A percentile compares a stretch with the other conserved stretches of the same genome.
Conservation (phyloP, 2,329 filamentous ascomycete species). For the Shiraia bambusicola region DNA sequence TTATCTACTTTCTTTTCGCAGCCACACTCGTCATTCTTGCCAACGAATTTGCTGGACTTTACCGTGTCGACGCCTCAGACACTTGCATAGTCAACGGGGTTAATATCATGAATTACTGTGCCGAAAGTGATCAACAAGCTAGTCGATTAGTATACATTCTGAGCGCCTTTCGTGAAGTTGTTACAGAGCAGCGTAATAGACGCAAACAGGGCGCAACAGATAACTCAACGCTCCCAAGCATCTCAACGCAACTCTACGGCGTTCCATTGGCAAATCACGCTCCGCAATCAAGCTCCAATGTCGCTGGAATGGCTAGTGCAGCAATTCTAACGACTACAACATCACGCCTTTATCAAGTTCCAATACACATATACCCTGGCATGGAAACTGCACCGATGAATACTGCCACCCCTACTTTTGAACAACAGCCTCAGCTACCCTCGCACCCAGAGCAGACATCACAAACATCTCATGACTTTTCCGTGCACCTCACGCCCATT, state of each 20-base stretch:
- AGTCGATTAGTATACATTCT: constrained; percentile 43
- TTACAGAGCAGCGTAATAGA: constrained; percentile 32
- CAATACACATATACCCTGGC: constrained; percentile 41
- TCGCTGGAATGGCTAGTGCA: constrained; percentile 5
- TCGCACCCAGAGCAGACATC: constrained; percentile 6
- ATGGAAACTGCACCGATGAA: constrained; percentile 32
- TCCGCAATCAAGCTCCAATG: constrained; percentile 7
- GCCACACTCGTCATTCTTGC: constrained; percentile 44
- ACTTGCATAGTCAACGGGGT: constrained; percentile 43
- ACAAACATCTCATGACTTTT: constrained; percentile 22
- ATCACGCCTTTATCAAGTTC: constrained; percentile 35
- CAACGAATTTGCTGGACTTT: constrained; percentile 44
- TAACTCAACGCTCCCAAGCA: constrained; percentile 31
- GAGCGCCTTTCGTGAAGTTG: constrained; percentile 42
- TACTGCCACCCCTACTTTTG: constrained; percentile 7
- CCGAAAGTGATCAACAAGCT: constrained; percentile 45
- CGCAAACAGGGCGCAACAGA: constrained; percentile 28
- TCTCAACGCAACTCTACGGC: constrained; percentile 39
- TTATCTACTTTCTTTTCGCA: constrained; percentile 48
- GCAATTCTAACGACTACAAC: constrained; percentile 19
- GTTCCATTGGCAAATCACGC: constrained; percentile 16
- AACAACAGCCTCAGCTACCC: constrained; percentile 8
- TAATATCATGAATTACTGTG: constrained; percentile 46
- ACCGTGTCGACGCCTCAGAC: constrained; percentile 37
- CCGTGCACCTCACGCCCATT: constrained; percentile 34